Conservation (phyloP, 805 yeast species). For the Vanderwaltozyma yarrowii region DNA sequence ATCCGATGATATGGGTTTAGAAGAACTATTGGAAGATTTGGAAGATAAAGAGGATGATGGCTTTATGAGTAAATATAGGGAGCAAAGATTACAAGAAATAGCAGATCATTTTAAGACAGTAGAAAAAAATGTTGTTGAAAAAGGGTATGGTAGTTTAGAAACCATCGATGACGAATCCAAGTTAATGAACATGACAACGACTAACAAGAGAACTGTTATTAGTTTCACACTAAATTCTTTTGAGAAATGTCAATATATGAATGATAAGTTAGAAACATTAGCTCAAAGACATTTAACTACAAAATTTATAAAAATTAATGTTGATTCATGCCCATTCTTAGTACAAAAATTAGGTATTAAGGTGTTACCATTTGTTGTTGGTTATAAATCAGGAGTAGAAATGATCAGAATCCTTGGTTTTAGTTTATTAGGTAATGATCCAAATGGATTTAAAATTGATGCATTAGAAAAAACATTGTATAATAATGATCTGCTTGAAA, state of each 20-base stretch:
- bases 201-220: conserved; percentile 36
- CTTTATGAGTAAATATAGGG: conserved; percentile 47
- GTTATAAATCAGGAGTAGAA: conserved; percentile 53
- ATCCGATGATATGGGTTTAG: conserved; percentile 26
- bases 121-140: conserved; percentile 27
- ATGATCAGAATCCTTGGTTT: conserved; percentile 57
- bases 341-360: conserved; percentile 52
- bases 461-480: conserved; percentile 37
- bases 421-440: conserved; percentile 40
- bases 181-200: conserved; percentile 42
- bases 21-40: conserved; percentile 37
- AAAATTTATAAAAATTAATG: conserved; percentile 45
- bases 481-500: conserved; percentile 1
- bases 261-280: conserved; percentile 33
- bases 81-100: conserved; percentile 50
- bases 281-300: conserved; percentile 51
- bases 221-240: conserved; percentile 59
- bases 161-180: conserved; percentile 42
- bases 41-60: conserved; percentile 38
- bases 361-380: conserved; percentile 60
- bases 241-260: conserved; percentile 50
- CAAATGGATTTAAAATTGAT: conserved; percentile 37
- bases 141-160: conserved; percentile 37
- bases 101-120: conserved; percentile 32
- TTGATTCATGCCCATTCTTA: conserved; percentile 60